Evolutionary conservation across 306 rosid species (phyloP), one percentile per base, ranked within the genome.

Genomic region (Spatholobus suberectus): DNA sequence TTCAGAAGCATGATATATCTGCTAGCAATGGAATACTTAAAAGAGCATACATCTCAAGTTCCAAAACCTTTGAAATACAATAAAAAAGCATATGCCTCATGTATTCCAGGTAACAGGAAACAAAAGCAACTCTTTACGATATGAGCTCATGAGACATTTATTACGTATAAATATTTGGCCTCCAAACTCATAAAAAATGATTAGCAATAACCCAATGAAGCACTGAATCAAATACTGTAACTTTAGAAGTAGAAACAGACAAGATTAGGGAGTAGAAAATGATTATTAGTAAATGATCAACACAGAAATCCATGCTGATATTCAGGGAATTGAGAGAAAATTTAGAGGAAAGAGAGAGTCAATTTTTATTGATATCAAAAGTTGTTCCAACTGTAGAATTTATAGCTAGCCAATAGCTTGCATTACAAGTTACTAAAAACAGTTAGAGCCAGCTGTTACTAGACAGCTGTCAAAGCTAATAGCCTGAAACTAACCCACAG

Each of bases 211-310:
- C 17, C 71, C 37, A 63, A 66, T 26, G 14, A 51, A 54, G 49
- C 70, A 82, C 43, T 11, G 20, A 15, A 75, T n/a, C 76, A 27
- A 51, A 8, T 27, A 54, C 27, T 8, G 18, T 40, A 41, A 51
- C 70, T 54, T 43, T 67, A 82, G n/a, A 40, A 68, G 41, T 8
- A 82, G 20, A 66, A 13, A 21, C 17, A 77, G n/a, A 32, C 23
- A 77, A 27, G 12, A 77, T 55, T 29, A 43, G 43, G 61, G 35
- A 27, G 43, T 74, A 34, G 37, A 54, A 37, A 74, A 54, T 5
- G 1, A 73, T 52, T 29, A 54, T 10, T 14, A 21, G 79, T 37
- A 9, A 27, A 49, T 73, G 75, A 70, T 40, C 24, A 69, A 69
- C 35, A 17, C 21, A 21, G 20, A 38, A 71, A 26, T 46, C 43